Evolutionary conservation across 768 basidiomycete species (phyloP), one percentile per base, ranked within the genome.

Genomic region (Pisolithus microcarpus): DNA sequence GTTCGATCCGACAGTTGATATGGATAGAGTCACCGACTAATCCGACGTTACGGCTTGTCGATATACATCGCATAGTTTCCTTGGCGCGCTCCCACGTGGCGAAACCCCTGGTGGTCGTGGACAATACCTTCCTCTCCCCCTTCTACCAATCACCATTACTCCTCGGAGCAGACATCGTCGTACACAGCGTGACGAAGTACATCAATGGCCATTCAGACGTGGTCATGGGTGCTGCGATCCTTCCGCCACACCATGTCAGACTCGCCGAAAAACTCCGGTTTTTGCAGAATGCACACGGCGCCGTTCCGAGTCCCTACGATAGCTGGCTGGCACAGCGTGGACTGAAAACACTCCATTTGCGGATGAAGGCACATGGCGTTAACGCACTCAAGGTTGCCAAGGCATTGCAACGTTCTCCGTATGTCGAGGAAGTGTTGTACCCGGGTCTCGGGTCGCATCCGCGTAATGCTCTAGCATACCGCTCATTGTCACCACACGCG

Each of bases 1-100:
- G 36, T n/a, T 49, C 7, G 21, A 19, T 36, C 16, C 23, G 19
- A 7, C 54, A 95, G 90, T 74, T 96, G 9, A 78, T 99, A 50
- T 97, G 93, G 92, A 82, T 96, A 57, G 95, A 99, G 69, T 76
- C 89, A 0, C 95, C 93, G 0, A 98, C 95, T 3, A 98, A 97
- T 71, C 95, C 95, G 0, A 91, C 91, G 1, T 82, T 98, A 9
- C 82, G 88, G 16, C 71, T 97, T 36, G 82, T 94, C 37, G 87
- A 91, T 61, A 84, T 98, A 63, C 67, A 75, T 1, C 79, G 81
- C 49, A 79, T 98, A 56, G 76, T 81, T 23, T 62, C 75, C 10
- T 70, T 95, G 46, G 83, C 84, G 2, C 78, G 74, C 49, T 71
- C 79, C 0, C 82, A 86, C 47, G 77, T 81, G 0, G 75, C 80